Base-by-base conservation (phyloP, 495 filamentous ascomycete species). In the Xylaria telfairii region DNA sequence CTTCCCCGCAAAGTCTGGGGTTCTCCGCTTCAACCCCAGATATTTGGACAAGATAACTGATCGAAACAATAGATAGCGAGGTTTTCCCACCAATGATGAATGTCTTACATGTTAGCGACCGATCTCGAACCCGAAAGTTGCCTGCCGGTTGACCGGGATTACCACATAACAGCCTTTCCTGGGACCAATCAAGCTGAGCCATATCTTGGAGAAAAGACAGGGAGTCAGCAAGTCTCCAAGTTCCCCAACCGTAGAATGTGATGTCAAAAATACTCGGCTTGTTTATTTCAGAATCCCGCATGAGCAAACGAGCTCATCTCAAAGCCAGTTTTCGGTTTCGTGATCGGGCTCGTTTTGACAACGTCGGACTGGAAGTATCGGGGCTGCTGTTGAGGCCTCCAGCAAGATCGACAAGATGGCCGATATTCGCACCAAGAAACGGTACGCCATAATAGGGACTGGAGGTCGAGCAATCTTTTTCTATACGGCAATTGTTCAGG, bases 401-500 rank as follows among this genome's bases (percentile, higher is more conserved):
- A 30, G 24, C 19, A 46, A 19, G 30, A 37, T 54, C n/a, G 34
- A 54, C 32, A 21, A 26, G 30, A 77, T 77, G 75, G 73, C 47
- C 13, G 68, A 76, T 0, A 57, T 71, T 59, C 73, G 65, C 28
- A 49, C 70, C 19, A 65, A 74, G 46, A 83, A 77, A 65, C 76
- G 79, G 30, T 85, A 84, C 71, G 82, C 82, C 65, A 75, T 84
- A 61, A 75, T 86, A 65, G 79, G 87, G 78, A 76, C 81, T 46
- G 80, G 81, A 72, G 77, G 84, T 71, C 78, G 83, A 59, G 75
- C 80, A 65, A 76, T 81, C 73, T 86, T 89, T 80, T 89, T 86
- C 81, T 89, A 88, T 80, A 84, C 78, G 8, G 86, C 86, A 44
- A 86, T 89, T 63, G 82, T 82, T 3, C 74, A 70, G 24, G 82